Percentiles rank a stretch among this genome's conserved stretches.
Conservation (phyloP, 805 yeast species). For the Pichia manshurica region DNA sequence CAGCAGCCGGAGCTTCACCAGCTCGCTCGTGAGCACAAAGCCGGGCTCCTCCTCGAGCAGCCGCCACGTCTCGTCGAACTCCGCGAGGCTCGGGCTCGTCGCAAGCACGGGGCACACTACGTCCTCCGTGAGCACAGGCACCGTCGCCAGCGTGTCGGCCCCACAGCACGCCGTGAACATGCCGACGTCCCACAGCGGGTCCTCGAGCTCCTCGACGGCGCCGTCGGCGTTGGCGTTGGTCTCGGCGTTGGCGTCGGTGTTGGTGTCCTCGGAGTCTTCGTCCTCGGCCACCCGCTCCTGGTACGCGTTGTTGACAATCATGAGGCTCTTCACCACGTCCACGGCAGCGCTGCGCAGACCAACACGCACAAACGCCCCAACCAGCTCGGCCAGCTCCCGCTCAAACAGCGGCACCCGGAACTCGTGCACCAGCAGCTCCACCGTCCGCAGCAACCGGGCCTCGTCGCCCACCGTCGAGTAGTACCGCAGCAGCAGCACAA, state of each 20-base stretch:
- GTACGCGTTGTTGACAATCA: constrained; percentile 17
- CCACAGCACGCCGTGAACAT: not conserved
- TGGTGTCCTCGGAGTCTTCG: not conserved
- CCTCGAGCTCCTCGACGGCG: not conserved
- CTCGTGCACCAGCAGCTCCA: constrained; percentile 19
- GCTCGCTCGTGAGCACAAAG: not conserved
- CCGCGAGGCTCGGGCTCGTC: constrained; percentile 2
- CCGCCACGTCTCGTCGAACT: not conserved
- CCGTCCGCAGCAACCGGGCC: constrained; percentile 16
- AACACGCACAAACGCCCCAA: constrained; percentile 15
- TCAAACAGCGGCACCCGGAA: constrained; percentile 14
- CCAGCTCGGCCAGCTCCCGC: constrained; percentile 14
- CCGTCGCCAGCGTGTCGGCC: not conserved
- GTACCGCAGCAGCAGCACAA: constrained; percentile 13
- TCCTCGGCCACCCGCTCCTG: constrained; percentile 7
- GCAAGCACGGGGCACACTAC: not conserved
- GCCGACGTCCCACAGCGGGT: not conserved
- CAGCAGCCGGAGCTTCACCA: constrained; percentile 10
- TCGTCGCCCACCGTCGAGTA: constrained; percentile 12
- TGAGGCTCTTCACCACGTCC: constrained; percentile 19
- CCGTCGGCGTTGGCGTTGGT: no score
- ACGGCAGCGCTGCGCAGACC: constrained; percentile 16
- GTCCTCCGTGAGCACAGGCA: not conserved
- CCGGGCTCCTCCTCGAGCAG: not conserved
- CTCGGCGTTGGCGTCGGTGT: not conserved